These are phyloP conservation scores for Trametes elegans DNA, from an alignment of 768 basidiomycete genomes.

Conservation along the genomic window DNA sequence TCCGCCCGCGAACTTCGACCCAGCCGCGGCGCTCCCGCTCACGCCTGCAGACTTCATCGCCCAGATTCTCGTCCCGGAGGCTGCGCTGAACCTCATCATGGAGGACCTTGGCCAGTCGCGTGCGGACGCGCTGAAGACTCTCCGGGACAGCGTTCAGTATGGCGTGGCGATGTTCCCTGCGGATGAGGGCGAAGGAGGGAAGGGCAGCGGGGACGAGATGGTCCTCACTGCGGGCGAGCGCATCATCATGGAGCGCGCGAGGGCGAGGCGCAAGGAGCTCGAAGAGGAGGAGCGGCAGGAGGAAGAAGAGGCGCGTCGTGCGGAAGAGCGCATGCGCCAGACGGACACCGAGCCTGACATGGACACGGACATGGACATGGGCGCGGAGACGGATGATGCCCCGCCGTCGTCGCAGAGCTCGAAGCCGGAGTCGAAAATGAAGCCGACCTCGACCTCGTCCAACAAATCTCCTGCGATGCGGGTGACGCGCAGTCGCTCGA, in stretches of 20 bases:
- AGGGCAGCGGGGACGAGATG: neutral
- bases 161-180: conserved; percentile 86
- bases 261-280: conserved; percentile 39
- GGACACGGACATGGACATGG: conserved; percentile 4
- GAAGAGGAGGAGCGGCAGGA: conserved; percentile 37
- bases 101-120: conserved; percentile 58
- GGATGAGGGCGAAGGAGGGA: conserved; percentile 34
- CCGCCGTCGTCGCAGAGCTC: neutral
- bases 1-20: conserved; percentile 57
- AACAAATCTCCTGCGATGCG: neutral
- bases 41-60: conserved; percentile 75
- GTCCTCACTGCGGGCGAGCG: conserved; percentile 38
- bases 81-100: conserved; percentile 77
- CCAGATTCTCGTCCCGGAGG: conserved; percentile 87
- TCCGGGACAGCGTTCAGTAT: conserved; percentile 77
- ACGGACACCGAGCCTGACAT: neutral
- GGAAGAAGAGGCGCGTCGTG: conserved; percentile 7
- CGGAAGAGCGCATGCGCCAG: neutral
- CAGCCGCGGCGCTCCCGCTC: conserved; percentile 58
- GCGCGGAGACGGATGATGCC: neutral
- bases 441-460: neutral
- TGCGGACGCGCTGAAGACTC: conserved; percentile 51
- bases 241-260: conserved; percentile 45
- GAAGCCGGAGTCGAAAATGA: conserved; percentile 2
- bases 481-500: neutral